Evolutionary conservation across 2,329 filamentous ascomycete species (phyloP).

Genomic region (Diplocarpon rosae): DNA sequence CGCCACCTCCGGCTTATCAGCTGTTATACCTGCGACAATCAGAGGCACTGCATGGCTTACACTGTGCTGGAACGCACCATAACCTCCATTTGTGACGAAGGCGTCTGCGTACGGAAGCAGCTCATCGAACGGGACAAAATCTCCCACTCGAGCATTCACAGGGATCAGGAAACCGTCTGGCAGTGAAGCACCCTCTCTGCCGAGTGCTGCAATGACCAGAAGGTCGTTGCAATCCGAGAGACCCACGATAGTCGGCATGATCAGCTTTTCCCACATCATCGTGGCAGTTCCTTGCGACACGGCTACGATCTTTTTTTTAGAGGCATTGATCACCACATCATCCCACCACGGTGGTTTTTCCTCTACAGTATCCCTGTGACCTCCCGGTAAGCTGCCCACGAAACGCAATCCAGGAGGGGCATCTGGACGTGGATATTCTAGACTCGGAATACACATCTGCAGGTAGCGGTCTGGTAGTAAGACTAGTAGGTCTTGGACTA

Average conservation of each 20-base stretch:
- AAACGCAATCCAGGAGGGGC: slow-evolving; percentile 32
- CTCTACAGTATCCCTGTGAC: slow-evolving; percentile 20
- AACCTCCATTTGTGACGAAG: slow-evolving; percentile 30
- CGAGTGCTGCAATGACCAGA: slow-evolving; percentile 28
- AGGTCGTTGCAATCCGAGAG: slow-evolving; percentile 27
- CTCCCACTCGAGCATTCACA: slow-evolving; percentile 26
- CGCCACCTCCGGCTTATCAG: slow-evolving; percentile 28
- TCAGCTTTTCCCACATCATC: slow-evolving; percentile 24
- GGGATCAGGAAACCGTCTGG: slow-evolving; percentile 25
- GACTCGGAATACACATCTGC: slow-evolving; percentile 28
- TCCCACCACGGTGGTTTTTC: slow-evolving; percentile 35
- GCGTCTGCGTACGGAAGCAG: slow-evolving; percentile 26
- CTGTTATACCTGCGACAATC: slow-evolving; percentile 26
- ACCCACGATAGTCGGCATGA: slow-evolving; percentile 28
- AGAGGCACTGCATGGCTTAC: slow-evolving; percentile 27
- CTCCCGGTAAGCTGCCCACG: slow-evolving; percentile 32
- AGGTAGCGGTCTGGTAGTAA: slow-evolving; percentile 21
- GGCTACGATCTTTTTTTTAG: slow-evolving; percentile 29
- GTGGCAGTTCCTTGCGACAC: slow-evolving; percentile 30
- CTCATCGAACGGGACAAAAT: slow-evolving; percentile 31
- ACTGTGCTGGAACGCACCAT: slow-evolving; percentile 28
- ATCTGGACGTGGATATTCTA: slow-evolving; percentile 29
- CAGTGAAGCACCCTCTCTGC: slow-evolving; percentile 21
- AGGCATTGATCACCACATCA: slow-evolving; percentile 30
- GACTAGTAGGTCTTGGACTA: slow-evolving; percentile 20